phyloP scores from a whole-genome alignment of 2,329 filamentous ascomycete species.

The Cladophialophora yegresii region DNA sequence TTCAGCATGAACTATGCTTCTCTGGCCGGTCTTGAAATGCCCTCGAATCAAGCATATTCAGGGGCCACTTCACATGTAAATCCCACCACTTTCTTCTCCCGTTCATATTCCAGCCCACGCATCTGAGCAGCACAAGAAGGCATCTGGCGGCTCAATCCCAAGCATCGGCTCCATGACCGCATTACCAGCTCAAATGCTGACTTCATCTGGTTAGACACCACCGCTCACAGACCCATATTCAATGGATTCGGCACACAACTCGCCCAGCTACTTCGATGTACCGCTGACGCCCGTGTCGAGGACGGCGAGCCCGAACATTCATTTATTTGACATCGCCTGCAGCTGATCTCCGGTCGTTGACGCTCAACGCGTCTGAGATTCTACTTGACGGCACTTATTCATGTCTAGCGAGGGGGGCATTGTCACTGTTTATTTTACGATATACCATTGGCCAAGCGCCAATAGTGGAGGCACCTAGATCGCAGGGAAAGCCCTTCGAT shows the following conservation, averaged over 20 bases:
- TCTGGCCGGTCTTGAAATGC: constrained; percentile 59
- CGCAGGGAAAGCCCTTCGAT: constrained; percentile 9
- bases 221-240: constrained; percentile 44
- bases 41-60: constrained; percentile 42
- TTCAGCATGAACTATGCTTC: constrained; percentile 63
- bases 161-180: constrained; percentile 20
- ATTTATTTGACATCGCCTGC: constrained; percentile 34
- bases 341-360: constrained; percentile 17
- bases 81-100: constrained; percentile 39
- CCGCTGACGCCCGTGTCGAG: constrained; percentile 48
- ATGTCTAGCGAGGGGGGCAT: constrained; percentile 12
- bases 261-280: constrained; percentile 44
- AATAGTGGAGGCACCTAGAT: constrained; percentile 7
- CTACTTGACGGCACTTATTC: neutral
- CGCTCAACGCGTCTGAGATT: neutral
- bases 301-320: constrained; percentile 45
- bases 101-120: constrained; percentile 30
- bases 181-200: constrained; percentile 34
- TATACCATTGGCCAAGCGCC: constrained; percentile 8
- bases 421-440: constrained; percentile 12
- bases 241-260: constrained; percentile 48
- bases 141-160: constrained; percentile 19
- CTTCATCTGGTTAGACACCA: constrained; percentile 41
- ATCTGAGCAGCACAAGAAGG: constrained; percentile 28
- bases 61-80: constrained; percentile 49